phyloP scores from a whole-genome alignment of 2,329 filamentous ascomycete species.

The Alternaria infectoria region DNA sequence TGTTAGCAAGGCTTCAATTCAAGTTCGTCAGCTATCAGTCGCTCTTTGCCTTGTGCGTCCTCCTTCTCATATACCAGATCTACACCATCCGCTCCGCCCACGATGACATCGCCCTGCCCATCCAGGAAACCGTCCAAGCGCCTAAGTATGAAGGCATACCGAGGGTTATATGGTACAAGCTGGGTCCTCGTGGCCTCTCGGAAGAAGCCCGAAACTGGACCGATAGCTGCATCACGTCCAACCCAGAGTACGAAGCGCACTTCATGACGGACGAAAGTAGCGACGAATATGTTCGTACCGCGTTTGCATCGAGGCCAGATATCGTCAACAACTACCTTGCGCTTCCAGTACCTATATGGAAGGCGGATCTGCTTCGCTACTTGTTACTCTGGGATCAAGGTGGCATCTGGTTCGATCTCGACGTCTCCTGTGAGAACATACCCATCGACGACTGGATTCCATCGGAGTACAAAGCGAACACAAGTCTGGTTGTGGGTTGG shows the following conservation, averaged over 20 bases:
- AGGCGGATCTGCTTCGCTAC: constrained; percentile 52
- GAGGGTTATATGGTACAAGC: constrained; percentile 50
- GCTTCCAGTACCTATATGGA: constrained; percentile 47
- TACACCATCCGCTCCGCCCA: neutral
- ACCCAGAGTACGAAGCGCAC: constrained; percentile 35
- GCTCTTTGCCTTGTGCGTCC: neutral
- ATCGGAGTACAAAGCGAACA: constrained; percentile 31
- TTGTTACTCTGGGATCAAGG: constrained; percentile 49
- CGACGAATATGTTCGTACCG: constrained; percentile 39
- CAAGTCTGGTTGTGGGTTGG: constrained; percentile 48
- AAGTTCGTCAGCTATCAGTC: neutral
- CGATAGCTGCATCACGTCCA: constrained; percentile 37
- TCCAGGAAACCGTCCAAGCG: neutral
- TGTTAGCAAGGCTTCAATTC: neutral
- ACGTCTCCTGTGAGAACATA: constrained; percentile 44
- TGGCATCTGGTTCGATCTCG: constrained; percentile 52
- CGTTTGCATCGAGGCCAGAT: constrained; percentile 45
- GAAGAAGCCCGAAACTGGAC: constrained; percentile 39
- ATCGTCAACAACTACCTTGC: constrained; percentile 45
- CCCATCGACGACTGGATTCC: constrained; percentile 49
- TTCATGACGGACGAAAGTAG: constrained; percentile 39
- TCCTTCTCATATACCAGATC: neutral
- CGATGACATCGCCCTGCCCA: neutral
- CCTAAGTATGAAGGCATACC: constrained; percentile 27
- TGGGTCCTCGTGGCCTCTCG: constrained; percentile 45